phyloP scores from a whole-genome alignment of 768 basidiomycete genomes.

The Tulasnella sp. region DNA sequence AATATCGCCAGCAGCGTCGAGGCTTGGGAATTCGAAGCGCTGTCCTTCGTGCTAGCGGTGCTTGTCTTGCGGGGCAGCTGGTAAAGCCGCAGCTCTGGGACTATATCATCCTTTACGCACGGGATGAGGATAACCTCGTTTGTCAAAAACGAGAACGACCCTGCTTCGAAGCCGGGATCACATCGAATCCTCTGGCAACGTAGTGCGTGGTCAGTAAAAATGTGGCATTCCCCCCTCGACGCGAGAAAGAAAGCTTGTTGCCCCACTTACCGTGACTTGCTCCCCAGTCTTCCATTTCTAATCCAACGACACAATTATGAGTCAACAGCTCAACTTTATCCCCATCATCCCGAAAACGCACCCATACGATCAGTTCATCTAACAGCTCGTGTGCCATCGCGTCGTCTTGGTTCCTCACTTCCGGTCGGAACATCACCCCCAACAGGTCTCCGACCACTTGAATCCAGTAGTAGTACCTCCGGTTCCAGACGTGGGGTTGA shows the following conservation, averaged over 20 bases:
- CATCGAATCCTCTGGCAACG: not conserved
- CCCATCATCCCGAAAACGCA: not conserved
- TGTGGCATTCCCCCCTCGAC: not conserved
- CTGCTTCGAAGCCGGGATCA: not conserved
- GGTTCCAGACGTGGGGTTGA: not conserved
- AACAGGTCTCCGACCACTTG: conserved; percentile 6
- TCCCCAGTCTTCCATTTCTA: conserved; percentile 9
- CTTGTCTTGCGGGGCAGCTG: not conserved
- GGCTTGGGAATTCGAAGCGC: not conserved
- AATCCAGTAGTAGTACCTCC: not conserved
- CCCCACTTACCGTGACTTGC: not conserved
- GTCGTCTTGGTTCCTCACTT: not conserved
- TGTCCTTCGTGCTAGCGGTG: no score
- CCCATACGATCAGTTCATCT: conserved; percentile 2
- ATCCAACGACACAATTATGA: not conserved
- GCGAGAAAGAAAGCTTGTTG: not conserved
- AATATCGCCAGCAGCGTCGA: not conserved
- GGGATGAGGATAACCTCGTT: conserved; percentile 5
- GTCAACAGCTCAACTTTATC: not conserved
- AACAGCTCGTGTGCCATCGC: not conserved
- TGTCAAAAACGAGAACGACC: conserved; percentile 4
- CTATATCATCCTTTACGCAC: not conserved
- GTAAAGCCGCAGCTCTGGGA: not conserved
- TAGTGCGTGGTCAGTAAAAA: not conserved
- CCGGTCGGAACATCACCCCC: not conserved